Percentiles rank a stretch among this genome's conserved stretches.
Conservation (phyloP, 768 basidiomycete species). For the Phylloporus arenicola region DNA sequence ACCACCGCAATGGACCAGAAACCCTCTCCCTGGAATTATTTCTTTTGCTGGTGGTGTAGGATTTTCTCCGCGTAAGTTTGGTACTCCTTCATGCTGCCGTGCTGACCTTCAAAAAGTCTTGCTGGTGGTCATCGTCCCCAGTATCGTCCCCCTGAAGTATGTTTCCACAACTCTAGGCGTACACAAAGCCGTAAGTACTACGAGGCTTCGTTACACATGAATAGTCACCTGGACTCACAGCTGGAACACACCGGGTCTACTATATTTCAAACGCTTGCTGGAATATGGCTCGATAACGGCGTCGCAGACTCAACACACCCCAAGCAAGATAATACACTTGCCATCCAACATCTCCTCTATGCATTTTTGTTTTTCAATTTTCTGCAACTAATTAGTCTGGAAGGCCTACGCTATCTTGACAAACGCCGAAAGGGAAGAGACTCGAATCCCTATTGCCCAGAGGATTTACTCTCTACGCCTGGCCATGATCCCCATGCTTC, state of each 20-base stretch:
- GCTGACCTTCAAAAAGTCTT: slow-evolving; percentile 43
- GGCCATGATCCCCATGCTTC: neutral
- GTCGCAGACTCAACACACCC: slow-evolving; percentile 3
- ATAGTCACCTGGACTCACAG: slow-evolving; percentile 29
- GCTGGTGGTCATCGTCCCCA: slow-evolving; percentile 69
- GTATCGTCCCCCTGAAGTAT: slow-evolving; percentile 63
- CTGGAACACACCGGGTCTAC: slow-evolving; percentile 73
- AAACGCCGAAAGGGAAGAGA: slow-evolving; percentile 32
- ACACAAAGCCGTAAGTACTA: slow-evolving; percentile 63
- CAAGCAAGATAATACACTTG: slow-evolving; percentile 29
- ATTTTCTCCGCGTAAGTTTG: slow-evolving; percentile 54
- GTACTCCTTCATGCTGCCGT: neutral
- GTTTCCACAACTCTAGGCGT: slow-evolving; percentile 74
- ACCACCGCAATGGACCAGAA: slow-evolving; percentile 51
- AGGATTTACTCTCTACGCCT: slow-evolving; percentile 2
- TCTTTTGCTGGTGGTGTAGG: slow-evolving; percentile 67
- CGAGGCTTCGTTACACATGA: neutral
- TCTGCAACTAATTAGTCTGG: slow-evolving; percentile 48
- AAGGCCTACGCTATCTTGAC: slow-evolving; percentile 47
- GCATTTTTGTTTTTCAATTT: slow-evolving; percentile 53
- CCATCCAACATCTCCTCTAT: slow-evolving; percentile 51
- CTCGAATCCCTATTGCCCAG: slow-evolving; percentile 10
- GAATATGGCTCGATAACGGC: slow-evolving; percentile 52
- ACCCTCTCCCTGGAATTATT: slow-evolving; percentile 56
- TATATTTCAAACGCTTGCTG: slow-evolving; percentile 68